Evolutionary conservation across 2,329 filamentous ascomycete genomes (phyloP).

Genomic region (Diaporthe sp.): DNA sequence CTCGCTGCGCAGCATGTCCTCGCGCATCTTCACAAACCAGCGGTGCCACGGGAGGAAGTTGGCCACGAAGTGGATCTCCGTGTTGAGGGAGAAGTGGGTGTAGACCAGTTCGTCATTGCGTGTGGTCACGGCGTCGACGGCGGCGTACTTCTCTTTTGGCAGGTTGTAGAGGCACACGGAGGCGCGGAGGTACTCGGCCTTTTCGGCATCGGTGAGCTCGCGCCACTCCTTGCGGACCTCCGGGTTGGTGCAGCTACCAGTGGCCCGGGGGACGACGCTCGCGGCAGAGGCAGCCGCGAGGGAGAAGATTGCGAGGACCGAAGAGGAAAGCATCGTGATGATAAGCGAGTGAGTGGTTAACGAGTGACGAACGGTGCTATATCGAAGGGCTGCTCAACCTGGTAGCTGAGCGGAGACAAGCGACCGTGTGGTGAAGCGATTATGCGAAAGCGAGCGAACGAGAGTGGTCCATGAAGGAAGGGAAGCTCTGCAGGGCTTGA

Average conservation of each 20-base stretch:
- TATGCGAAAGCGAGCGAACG: not conserved
- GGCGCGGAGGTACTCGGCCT: constrained; percentile 4
- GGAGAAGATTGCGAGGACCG: not conserved
- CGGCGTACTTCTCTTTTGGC: not conserved
- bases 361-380: not conserved
- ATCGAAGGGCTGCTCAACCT: not conserved
- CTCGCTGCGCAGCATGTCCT: not conserved
- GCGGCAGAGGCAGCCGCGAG: not conserved
- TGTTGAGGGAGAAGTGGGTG: not conserved
- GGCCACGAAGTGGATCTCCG: not conserved
- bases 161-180: not conserved
- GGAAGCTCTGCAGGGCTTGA: not conserved
- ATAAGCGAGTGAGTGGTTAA: not conserved
- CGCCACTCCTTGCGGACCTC: constrained; percentile 3
- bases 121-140: not conserved
- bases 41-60: constrained; percentile 12
- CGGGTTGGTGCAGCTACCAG: not conserved
- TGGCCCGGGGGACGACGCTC: not conserved
- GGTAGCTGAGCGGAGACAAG: not conserved
- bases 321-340: not conserved
- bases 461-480: not conserved
- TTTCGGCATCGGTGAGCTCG: not conserved
- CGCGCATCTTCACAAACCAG: not conserved
- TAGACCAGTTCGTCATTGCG: not conserved
- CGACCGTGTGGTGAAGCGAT: not conserved